Evolutionary conservation across 2,329 filamentous ascomycete species (phyloP), one percentile per base, ranked within the genome.

Genomic region (Colletotrichum costaricense): DNA sequence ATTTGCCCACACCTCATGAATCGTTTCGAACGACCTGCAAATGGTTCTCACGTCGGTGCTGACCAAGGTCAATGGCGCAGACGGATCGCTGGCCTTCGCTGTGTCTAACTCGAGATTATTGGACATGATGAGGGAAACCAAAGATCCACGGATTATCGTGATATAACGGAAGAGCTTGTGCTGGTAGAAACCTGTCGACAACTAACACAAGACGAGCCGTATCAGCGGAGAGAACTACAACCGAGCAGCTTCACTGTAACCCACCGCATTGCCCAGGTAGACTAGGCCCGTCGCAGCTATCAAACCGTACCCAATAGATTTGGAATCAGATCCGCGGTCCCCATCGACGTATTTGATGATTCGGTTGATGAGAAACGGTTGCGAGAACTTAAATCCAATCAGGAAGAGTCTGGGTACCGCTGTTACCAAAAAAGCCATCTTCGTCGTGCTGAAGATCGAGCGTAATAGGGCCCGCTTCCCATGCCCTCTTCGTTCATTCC

Each of bases 211-310:
- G 4, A 19, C 3, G 2, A 4, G 14, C 5, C 2, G 2, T 42
- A 12, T 24, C 38, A 22, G 30, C 19, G 35, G 9, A 49, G 4
- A 6, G 9, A 14, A n/a, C 12, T 5, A 2, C 5, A n/a, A n/a
- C 7, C 19, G 16, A 11, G 26, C 7, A 28, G 14, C 4, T 22
- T 8, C 3, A 24, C 5, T 42, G 8, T 2, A n/a, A 76, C 76
- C 71, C 67, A 81, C 80, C 49, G 81, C 80, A 19, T 77, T 78
- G 26, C 78, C 78, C 0, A 82, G 67, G 33, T 80, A 82, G 3
- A 82, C 80, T 5, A 81, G 67, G 3, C 78, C 77, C 59, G 81
- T 81, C 0, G 79, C 81, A 3, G 76, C 78, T 3, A 82, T 80
- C 35, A 82, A 69, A 0, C 81, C 78, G 35, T 82, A 81, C 1